Percentiles rank a stretch among this genome's conserved stretches.
Evolutionary conservation across 75 land plant species (phyloP).

Genomic region (Cunninghamia lanceolata): DNA sequence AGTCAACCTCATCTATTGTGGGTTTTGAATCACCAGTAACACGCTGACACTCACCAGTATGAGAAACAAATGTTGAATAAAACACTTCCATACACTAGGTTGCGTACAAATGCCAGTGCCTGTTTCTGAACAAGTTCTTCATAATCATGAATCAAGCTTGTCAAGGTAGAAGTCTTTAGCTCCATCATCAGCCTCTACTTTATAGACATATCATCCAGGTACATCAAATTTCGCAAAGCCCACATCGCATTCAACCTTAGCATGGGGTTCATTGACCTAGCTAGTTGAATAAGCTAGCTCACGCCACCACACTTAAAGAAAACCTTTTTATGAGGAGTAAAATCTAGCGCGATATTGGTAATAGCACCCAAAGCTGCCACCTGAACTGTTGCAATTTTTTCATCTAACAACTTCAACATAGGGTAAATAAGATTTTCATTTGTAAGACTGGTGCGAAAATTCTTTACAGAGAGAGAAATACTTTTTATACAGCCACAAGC

Average conservation of each 20-base stretch:
- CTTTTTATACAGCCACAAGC: slow-evolving; percentile 25
- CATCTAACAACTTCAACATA: neutral
- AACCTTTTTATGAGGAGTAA: no score
- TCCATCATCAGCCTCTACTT: slow-evolving; percentile 65
- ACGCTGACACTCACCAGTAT: no score
- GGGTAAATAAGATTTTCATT: neutral
- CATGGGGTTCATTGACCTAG: slow-evolving; percentile 74
- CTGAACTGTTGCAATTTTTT: neutral
- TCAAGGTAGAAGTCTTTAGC: slow-evolving; percentile 52
- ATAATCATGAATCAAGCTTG: slow-evolving; percentile 64
- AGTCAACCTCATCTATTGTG: no score
- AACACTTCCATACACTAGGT: no score
- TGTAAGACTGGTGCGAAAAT: no score
- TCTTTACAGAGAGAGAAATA: neutral
- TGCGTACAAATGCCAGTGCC: no score
- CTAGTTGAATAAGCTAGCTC: slow-evolving; percentile 57
- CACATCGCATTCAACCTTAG: slow-evolving; percentile 69
- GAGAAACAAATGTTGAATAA: no score
- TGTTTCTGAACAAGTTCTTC: no score
- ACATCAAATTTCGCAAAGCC: slow-evolving; percentile 83
- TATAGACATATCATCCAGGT: slow-evolving; percentile 50
- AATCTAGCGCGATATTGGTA: no score
- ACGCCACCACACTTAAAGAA: no score
- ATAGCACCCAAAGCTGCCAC: no score
- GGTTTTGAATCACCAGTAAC: no score